These are phyloP conservation scores for Spergularia bocconei DNA, from an alignment of 148 eudicot species.

Conservation along the genomic window DNA sequence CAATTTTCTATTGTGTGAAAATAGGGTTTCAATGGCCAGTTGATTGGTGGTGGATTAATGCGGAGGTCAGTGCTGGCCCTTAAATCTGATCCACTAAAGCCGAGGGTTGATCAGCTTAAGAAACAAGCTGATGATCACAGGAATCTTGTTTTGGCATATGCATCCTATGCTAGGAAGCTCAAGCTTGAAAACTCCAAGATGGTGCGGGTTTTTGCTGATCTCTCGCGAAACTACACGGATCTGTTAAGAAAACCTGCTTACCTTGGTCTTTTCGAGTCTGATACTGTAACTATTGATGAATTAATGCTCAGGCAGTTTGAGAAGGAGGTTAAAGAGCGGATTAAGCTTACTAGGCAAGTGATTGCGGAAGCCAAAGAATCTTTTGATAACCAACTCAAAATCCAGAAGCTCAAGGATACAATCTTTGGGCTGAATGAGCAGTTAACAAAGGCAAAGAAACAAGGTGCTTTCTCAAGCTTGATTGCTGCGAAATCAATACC, in stretches of 20 bases:
- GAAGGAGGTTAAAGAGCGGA: conserved; percentile 89
- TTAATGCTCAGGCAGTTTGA: conserved; percentile 60
- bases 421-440: conserved; percentile 82
- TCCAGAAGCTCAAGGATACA: conserved; percentile 87
- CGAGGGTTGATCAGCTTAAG: conserved; percentile 50
- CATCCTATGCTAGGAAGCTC: conserved; percentile 57
- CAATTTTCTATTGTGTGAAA: conserved; percentile 1
- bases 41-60: conserved; percentile 25
- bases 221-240: conserved; percentile 49
- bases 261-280: conserved; percentile 44
- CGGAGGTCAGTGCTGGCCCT: conserved; percentile 48
- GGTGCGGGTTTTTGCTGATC: conserved; percentile 54
- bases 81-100: conserved; percentile 53
- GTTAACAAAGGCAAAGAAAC: conserved; percentile 81
- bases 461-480: conserved; percentile 93
- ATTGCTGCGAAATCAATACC: conserved; percentile 97
- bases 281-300: conserved; percentile 60
- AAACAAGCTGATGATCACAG: conserved; percentile 62
- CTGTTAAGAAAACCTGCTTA: conserved; percentile 40
- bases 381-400: conserved; percentile 87
- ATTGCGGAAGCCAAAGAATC: conserved; percentile 89
- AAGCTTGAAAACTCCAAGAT: conserved; percentile 59
- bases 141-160: conserved; percentile 44
- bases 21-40: conserved; percentile 28
- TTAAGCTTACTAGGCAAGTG: conserved; percentile 75